Evolutionary conservation across 208 protist species (phyloP), one percentile per base, ranked within the genome.

Genomic region (Leishmania major): DNA sequence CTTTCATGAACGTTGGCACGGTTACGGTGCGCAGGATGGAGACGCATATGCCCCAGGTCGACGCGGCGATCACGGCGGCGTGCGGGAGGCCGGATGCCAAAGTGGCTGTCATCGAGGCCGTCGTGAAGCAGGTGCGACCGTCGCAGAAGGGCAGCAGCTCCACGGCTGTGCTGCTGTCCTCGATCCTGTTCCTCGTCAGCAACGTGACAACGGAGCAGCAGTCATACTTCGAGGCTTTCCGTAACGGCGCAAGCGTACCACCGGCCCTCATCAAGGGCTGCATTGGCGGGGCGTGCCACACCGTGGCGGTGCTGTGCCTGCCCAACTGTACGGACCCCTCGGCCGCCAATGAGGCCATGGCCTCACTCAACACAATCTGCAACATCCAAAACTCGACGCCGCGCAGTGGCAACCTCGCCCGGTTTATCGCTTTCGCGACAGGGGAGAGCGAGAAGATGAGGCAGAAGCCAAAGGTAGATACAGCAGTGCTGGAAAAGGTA

Each of bases 391-490:
- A 93, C 77, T 74, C 83, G 2, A 82, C 84, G 37, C 89, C 91
- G 0, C 91, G 91, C 79, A 94, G 86, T 76, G 91, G 91, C 57
- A 94, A 89, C 82, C 74, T 94, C 37, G 85, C 72, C 43, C 89
- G 91, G 31, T 94, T 90, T 75, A 78, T 94, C 74, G 78, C 73
- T 66, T 85, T 87, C 57, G 89, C 89, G 59, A 85, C 82, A 1
- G 87, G 84, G 1, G 87, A 94, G 85, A 80, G 81, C 72, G 82
- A 90, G 51, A 86, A 87, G 86, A 64, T 89, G 62, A 79, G 82
- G 28, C 83, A 90, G 78, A 83, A 87, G 81, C 77, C 84, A 49
- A 74, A 85, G 77, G 84, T 73, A 35, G 84, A 87, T 72, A 78
- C 84, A 19, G 79, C 79, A 37, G 86, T 86, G 64, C 70, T 88